phyloP scores from a whole-genome alignment of 345 rosid species.

The Eucalyptus pauciflora region DNA sequence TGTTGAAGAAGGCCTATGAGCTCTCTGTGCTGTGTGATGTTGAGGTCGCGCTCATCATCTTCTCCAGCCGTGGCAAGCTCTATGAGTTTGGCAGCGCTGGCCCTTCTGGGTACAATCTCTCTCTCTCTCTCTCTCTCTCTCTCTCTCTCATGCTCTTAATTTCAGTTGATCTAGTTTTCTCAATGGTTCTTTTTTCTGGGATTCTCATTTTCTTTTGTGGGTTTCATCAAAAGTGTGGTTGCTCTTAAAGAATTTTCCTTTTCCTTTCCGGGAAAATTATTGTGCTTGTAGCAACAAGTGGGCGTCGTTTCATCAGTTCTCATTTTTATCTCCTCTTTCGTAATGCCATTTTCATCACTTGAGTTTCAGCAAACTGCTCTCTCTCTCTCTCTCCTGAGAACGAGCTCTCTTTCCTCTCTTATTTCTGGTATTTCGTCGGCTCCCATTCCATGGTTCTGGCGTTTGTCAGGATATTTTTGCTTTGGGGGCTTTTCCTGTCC shows the following conservation, averaged over 20 bases:
- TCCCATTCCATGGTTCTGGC: neutral
- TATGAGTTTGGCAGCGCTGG: slow-evolving; percentile 72
- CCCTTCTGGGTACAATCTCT: neutral
- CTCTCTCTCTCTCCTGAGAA: neutral
- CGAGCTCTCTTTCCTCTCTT: neutral
- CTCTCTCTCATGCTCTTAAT: neutral
- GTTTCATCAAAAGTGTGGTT: neutral
- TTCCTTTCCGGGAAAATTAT: neutral
- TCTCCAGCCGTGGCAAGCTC: slow-evolving; percentile 85
- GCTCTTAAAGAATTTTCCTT: neutral
- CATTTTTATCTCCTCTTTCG: neutral
- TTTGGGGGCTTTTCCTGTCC: neutral
- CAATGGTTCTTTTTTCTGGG: neutral
- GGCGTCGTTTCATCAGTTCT: neutral
- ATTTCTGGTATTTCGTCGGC: neutral
- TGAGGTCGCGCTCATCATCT: slow-evolving; percentile 78
- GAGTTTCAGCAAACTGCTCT: neutral
- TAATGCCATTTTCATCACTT: neutral
- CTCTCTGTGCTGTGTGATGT: slow-evolving; percentile 85
- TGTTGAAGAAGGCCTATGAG: slow-evolving; percentile 77
- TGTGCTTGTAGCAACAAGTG: neutral
- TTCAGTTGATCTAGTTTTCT: neutral
- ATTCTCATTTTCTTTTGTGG: neutral
- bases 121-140: neutral
- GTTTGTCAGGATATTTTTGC: neutral